Percentiles rank a stretch among this genome's conserved stretches.
Evolutionary conservation across 139 green algal species (phyloP).

Genomic region (Chlamydomonas sp.): DNA sequence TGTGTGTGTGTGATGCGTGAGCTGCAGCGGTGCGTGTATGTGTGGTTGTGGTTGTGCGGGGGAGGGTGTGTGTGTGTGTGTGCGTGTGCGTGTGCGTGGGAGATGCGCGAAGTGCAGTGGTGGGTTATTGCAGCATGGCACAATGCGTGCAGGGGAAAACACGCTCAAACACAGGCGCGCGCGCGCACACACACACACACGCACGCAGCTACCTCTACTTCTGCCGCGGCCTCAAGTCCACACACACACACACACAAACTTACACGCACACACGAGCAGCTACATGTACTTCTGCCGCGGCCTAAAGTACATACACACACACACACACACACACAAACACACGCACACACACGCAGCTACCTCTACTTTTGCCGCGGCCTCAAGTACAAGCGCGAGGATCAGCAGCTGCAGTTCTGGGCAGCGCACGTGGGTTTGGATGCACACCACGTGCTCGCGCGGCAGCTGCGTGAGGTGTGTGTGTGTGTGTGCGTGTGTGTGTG

Average conservation of each 20-base stretch:
- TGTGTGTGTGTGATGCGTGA: neutral
- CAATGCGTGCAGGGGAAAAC: too few species aligned
- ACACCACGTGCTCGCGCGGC: neutral
- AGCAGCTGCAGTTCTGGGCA: constrained; percentile 43
- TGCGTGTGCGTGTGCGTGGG: neutral
- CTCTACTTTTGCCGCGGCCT: constrained; percentile 72
- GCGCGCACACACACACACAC: too few species aligned
- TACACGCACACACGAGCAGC: neutral
- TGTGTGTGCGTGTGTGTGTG: too few species aligned
- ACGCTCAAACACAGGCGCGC: too few species aligned
- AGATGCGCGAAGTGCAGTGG: too few species aligned
- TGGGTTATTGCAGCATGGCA: too few species aligned
- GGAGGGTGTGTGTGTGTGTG: neutral
- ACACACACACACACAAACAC: too few species aligned
- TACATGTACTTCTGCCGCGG: too few species aligned
- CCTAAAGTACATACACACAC: too few species aligned
- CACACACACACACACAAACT: neutral
- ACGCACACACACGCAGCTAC: too few species aligned
- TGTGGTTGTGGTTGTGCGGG: neutral
- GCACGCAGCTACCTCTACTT: constrained; percentile 69
- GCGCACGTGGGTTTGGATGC: constrained; percentile 21
- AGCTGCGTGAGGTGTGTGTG: too few species aligned
- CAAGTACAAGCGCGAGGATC: constrained; percentile 36
- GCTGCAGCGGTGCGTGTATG: neutral
- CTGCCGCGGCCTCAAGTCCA: constrained; percentile 62